A percentile compares a stretch with the other conserved stretches of the same genome.
Conservation (phyloP, 495 filamentous ascomycete genomes). For the Astrothelium subdiscretum region DNA sequence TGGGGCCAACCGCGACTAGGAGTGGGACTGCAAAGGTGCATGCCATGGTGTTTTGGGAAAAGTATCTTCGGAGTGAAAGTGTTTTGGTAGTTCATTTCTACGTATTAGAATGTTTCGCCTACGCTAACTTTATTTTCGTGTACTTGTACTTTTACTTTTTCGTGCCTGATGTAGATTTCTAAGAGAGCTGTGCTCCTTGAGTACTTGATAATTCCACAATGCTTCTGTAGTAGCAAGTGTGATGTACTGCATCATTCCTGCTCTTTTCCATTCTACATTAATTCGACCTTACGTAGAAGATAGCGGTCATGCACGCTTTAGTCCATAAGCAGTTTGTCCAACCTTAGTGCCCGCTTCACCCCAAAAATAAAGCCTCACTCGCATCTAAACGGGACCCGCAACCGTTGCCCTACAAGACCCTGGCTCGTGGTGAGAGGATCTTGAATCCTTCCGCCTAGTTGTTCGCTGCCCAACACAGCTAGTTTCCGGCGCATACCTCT, state of each 20-base stretch:
- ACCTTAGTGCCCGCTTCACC: not conserved
- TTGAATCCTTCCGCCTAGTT: not conserved
- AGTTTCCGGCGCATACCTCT: not conserved
- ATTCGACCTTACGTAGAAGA: not conserved
- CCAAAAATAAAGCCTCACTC: constrained; percentile 1
- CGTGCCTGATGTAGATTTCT: not conserved
- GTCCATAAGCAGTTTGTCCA: not conserved
- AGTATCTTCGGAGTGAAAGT: not conserved
- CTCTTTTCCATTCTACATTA: not conserved
- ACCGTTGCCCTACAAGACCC: too few species aligned
- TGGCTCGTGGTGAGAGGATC: not conserved
- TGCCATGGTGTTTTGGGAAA: not conserved
- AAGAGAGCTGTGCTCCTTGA: not conserved
- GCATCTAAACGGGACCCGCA: too few species aligned
- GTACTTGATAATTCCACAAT: too few species aligned
- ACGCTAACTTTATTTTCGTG: not conserved
- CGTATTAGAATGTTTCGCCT: too few species aligned
- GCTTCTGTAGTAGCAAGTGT: too few species aligned
- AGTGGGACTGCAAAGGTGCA: not conserved
- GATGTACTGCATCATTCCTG: not conserved
- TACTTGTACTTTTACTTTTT: not conserved
- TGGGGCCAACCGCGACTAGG: too few species aligned
- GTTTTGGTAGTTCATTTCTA: not conserved
- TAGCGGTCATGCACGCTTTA: not conserved
- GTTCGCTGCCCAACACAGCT: not conserved